Conservation (phyloP, 345 rosid species). For the Draba incana region DNA sequence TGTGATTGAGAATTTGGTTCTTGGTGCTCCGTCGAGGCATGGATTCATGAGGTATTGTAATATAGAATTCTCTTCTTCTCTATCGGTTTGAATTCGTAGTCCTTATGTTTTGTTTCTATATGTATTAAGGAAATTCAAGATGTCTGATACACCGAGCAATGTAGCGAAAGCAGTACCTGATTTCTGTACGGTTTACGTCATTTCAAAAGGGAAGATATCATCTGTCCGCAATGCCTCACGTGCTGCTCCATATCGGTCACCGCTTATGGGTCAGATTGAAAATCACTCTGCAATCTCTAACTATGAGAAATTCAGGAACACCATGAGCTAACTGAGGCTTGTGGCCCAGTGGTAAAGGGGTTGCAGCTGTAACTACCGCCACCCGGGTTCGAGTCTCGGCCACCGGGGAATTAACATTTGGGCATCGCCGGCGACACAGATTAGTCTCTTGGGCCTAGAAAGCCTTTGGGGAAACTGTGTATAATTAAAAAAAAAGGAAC, state of each 20-base stretch:
- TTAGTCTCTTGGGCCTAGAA: too few relatives aligned
- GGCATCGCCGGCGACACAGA: too few relatives aligned
- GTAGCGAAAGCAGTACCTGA: conserved; percentile 74
- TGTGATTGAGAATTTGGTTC: conserved; percentile 75
- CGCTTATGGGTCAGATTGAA: conserved; percentile 58
- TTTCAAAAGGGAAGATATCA: conserved; percentile 78
- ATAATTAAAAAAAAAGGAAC: too few relatives aligned
- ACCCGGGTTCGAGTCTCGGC: too few relatives aligned
- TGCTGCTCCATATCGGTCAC: conserved; percentile 65
- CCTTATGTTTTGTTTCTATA: neutral
- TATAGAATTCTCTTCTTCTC: neutral
- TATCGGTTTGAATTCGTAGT: neutral
- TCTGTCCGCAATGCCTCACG: conserved; percentile 60
- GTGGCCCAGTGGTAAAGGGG: too few relatives aligned
- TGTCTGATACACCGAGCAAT: conserved; percentile 58
- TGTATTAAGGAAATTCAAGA: conserved; percentile 64
- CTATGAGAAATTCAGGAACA: conserved; percentile 42
- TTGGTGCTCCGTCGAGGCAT: conserved; percentile 73
- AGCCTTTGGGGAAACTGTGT: too few relatives aligned
- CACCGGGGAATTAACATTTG: too few relatives aligned
- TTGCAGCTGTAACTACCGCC: too few relatives aligned
- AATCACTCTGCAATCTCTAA: conserved; percentile 36
- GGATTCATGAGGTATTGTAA: conserved; percentile 65
- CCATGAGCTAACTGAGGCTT: too few relatives aligned
- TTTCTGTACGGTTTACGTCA: conserved; percentile 79